Conservation (phyloP, 1,284 basidiomycete species). For the Melampsora larici-populina region DNA sequence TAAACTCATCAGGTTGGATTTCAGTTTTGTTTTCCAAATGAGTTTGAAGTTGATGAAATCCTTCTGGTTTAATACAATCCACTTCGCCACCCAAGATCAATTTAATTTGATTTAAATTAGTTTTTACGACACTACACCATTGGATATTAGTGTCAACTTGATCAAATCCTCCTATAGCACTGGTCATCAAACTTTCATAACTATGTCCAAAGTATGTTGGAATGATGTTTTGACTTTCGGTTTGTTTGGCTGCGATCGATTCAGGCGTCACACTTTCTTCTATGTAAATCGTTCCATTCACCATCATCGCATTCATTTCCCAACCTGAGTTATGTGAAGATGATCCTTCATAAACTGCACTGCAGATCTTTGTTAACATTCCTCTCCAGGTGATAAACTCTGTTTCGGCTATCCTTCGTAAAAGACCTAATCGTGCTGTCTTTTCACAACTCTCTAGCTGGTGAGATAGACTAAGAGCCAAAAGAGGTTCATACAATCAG, state of each 20-base stretch:
- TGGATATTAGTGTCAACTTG: slow-evolving; percentile 27
- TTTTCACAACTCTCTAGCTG: slow-evolving; percentile 10
- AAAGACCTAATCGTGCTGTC: neutral
- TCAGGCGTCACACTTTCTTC: neutral
- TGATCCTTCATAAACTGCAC: slow-evolving; percentile 14
- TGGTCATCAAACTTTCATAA: slow-evolving; percentile 34
- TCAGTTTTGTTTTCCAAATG: neutral
- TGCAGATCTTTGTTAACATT: slow-evolving; percentile 19
- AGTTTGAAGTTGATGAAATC: neutral
- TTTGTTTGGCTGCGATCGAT: neutral
- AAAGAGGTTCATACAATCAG: too few relatives aligned
- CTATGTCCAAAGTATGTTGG: slow-evolving; percentile 27
- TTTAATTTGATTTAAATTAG: slow-evolving; percentile 30
- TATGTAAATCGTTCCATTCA: slow-evolving; percentile 27
- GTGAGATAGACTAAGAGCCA: slow-evolving; percentile 5
- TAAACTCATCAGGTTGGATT: slow-evolving; percentile 7
- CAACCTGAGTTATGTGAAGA: neutral
- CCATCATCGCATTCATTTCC: slow-evolving; percentile 33
- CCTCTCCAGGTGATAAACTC: slow-evolving; percentile 34
- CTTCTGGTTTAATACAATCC: slow-evolving; percentile 8
- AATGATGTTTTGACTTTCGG: neutral
- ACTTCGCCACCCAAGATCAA: slow-evolving; percentile 40
- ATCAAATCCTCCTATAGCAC: neutral
- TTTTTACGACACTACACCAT: slow-evolving; percentile 36
- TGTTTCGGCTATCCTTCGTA: slow-evolving; percentile 4